phyloP scores from a whole-genome alignment of 257 asterid genomes.

The Fraxinus quadrangulata region DNA sequence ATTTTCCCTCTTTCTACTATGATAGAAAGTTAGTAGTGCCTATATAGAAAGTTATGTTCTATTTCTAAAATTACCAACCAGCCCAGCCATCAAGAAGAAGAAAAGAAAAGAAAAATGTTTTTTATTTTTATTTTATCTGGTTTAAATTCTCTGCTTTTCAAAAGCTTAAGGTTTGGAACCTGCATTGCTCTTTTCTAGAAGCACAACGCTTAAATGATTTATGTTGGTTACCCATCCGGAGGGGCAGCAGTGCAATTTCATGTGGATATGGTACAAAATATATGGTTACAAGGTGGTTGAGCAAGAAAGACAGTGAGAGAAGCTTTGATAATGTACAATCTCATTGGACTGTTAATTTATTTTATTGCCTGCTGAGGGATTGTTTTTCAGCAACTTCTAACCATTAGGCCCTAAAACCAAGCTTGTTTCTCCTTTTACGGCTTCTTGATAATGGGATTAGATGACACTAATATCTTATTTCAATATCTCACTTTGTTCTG shows the following conservation, averaged over 20 bases:
- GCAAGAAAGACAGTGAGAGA: not conserved
- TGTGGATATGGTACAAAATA: not conserved
- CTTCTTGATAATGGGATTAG: not conserved
- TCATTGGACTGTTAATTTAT: not conserved
- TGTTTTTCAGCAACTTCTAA: not conserved
- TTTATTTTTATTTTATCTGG: too few species aligned
- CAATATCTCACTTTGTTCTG: not conserved
- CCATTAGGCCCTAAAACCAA: not conserved
- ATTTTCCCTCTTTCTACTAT: not conserved
- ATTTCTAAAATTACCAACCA: not conserved
- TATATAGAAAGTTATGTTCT: not conserved
- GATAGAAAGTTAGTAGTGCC: not conserved
- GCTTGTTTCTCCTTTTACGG: not conserved
- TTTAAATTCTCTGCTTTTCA: too few species aligned
- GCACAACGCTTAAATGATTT: not conserved
- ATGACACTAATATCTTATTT: not conserved
- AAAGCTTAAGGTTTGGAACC: not conserved
- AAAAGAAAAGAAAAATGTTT: not conserved
- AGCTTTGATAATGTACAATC: not conserved
- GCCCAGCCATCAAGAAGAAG: not conserved
- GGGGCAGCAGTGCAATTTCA: not conserved
- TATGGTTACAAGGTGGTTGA: not conserved
- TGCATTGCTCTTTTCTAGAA: not conserved
- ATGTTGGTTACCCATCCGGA: not conserved
- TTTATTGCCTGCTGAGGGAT: not conserved